phyloP scores from a whole-genome alignment of 768 basidiomycete species.

The Saitozyma sp. region DNA sequence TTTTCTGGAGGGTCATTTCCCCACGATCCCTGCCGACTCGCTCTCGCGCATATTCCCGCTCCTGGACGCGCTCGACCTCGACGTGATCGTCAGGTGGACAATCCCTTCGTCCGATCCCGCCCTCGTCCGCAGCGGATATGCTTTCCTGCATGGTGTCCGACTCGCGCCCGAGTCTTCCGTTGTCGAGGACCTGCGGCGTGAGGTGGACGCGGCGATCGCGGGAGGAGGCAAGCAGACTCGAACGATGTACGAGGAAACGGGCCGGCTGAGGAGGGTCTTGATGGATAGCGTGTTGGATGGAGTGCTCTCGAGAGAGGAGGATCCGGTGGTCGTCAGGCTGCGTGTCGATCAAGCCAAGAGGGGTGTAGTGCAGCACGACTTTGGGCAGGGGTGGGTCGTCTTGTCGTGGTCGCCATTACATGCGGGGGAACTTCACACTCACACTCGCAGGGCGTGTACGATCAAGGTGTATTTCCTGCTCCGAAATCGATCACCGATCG shows the following conservation, averaged over 20 bases:
- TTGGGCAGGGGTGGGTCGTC: slow-evolving; percentile 65
- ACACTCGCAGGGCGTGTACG: not conserved
- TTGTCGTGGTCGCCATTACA: not conserved
- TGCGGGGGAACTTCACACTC: not conserved
- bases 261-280: slow-evolving; percentile 67
- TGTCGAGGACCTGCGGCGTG: slow-evolving; percentile 55
- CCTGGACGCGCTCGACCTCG: slow-evolving; percentile 69
- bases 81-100: slow-evolving; percentile 75
- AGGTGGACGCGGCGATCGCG: slow-evolving; percentile 64
- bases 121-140: slow-evolving; percentile 61
- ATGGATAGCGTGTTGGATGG: slow-evolving; percentile 67
- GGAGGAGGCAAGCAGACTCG: slow-evolving; percentile 65
- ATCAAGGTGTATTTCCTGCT: slow-evolving; percentile 59
- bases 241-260: slow-evolving; percentile 90
- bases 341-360: slow-evolving; percentile 50
- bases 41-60: slow-evolving; percentile 73
- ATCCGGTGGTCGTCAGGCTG: slow-evolving; percentile 66
- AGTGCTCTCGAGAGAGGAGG: slow-evolving; percentile 76
- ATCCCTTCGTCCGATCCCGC: slow-evolving; percentile 53
- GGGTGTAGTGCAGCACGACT: slow-evolving; percentile 61
- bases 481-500: slow-evolving; percentile 71
- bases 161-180: slow-evolving; percentile 71
- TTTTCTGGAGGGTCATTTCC: slow-evolving; percentile 38
- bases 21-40: slow-evolving; percentile 61
- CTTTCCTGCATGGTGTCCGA: slow-evolving; percentile 61